These are phyloP conservation scores for Collybia mongolica DNA, from an alignment of 768 basidiomycete species.

Conservation along the genomic window DNA sequence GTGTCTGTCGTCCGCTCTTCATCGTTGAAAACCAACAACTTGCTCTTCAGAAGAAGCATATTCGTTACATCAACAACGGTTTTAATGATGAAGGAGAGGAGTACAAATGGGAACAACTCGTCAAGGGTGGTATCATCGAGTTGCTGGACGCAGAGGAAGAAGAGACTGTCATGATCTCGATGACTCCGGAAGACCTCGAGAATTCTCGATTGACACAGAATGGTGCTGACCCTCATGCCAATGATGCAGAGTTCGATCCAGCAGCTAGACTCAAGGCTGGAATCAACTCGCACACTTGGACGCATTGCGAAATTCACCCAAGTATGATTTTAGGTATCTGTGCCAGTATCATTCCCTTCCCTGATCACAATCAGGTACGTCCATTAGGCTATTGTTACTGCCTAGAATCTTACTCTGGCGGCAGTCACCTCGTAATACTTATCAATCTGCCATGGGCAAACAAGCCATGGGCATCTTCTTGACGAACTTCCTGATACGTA, in stretches of 20 bases:
- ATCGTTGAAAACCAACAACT: slow-evolving; percentile 93
- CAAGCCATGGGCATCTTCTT: slow-evolving; percentile 99
- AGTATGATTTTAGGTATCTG: slow-evolving; percentile 99
- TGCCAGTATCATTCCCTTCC: slow-evolving; percentile 99
- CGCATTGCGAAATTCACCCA: slow-evolving; percentile 99
- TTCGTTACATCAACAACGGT: slow-evolving; percentile 65
- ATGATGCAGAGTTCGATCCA: slow-evolving; percentile 77
- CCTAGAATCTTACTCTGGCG: slow-evolving; percentile 8
- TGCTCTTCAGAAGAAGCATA: slow-evolving; percentile 78
- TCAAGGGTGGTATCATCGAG: slow-evolving; percentile 89
- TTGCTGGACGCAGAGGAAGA: slow-evolving; percentile 98
- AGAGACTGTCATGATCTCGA: slow-evolving; percentile 99
- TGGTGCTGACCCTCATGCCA: slow-evolving; percentile 55
- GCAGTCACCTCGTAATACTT: slow-evolving; percentile 98
- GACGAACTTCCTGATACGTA: slow-evolving; percentile 97
- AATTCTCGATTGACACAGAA: slow-evolving; percentile 68
- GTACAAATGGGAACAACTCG: slow-evolving; percentile 81
- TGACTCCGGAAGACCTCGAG: slow-evolving; percentile 96
- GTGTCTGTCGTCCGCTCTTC: slow-evolving; percentile 95
- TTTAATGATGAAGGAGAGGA: slow-evolving; percentile 59
- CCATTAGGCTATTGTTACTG: background rate
- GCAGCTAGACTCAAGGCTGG: slow-evolving; percentile 86
- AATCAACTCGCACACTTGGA: slow-evolving; percentile 89
- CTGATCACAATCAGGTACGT: slow-evolving; percentile 96
- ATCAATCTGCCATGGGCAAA: slow-evolving; percentile 99